A percentile compares a stretch with the other conserved stretches of the same genome.
Evolutionary conservation across 768 basidiomycete species (phyloP).

Genomic region (Termitomyces sp.): DNA sequence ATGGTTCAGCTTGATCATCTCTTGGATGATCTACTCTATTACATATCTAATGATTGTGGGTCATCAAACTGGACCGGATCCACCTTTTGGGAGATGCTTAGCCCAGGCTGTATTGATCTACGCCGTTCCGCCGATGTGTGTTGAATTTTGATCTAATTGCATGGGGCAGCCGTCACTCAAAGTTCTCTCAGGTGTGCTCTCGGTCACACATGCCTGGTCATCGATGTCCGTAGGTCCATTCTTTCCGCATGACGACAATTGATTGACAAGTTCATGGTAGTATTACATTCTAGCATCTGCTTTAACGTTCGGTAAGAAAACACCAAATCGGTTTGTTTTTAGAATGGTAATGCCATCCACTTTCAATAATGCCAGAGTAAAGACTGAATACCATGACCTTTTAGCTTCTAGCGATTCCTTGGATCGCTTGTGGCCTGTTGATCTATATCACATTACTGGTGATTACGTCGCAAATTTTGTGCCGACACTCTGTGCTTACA

Average conservation of each 20-base stretch:
- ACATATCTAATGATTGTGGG: constrained; percentile 21
- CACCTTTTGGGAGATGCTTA: constrained; percentile 20
- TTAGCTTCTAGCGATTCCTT: not conserved
- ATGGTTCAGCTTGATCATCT: constrained; percentile 18
- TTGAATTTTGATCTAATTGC: not conserved
- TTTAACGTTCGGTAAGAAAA: not conserved
- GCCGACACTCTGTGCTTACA: not conserved
- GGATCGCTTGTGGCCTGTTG: not conserved
- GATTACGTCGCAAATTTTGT: not conserved
- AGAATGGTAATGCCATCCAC: not conserved
- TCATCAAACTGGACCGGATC: constrained; percentile 17
- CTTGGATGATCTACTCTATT: constrained; percentile 20
- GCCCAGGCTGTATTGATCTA: constrained; percentile 24
- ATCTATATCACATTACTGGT: not conserved
- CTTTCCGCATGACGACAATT: not conserved
- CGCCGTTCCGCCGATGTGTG: constrained; percentile 20
- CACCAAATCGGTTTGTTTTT: not conserved
- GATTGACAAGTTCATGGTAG: not conserved
- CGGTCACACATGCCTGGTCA: not conserved
- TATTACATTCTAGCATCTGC: not conserved
- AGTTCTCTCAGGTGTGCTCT: not conserved
- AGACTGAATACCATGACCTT: not conserved
- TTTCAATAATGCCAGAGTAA: not conserved
- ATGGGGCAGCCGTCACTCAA: not conserved
- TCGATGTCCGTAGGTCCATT: not conserved